These are phyloP conservation scores for Tillandsia leiboldiana DNA, from an alignment of 176 grass and related monocot genomes.

Conservation along the genomic window DNA sequence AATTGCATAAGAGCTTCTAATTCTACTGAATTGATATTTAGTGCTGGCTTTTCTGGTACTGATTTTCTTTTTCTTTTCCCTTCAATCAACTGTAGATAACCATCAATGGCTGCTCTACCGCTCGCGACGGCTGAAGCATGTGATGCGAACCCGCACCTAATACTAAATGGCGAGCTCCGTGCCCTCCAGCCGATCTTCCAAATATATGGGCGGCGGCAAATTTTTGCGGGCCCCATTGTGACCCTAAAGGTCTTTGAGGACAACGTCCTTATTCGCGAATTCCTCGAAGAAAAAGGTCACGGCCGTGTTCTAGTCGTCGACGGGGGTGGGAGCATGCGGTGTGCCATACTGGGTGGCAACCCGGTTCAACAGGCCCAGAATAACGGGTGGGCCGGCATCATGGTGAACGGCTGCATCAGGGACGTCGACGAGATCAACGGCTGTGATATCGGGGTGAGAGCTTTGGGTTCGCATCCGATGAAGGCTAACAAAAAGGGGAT, in stretches of 20 bases:
- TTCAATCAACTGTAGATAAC: background rate
- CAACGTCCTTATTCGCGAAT: slow-evolving; percentile 68
- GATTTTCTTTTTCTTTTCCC: background rate
- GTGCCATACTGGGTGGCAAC: slow-evolving; percentile 73
- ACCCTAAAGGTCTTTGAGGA: slow-evolving; percentile 90
- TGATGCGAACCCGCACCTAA: slow-evolving; percentile 53
- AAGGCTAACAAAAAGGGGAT: slow-evolving; percentile 81
- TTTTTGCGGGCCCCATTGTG: slow-evolving; percentile 60
- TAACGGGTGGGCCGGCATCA: slow-evolving; percentile 71
- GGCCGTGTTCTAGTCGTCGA: slow-evolving; percentile 66
- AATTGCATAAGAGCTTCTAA: too few relatives aligned
- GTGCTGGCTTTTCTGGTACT: background rate
- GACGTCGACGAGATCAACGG: slow-evolving; percentile 88
- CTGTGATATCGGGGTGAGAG: slow-evolving; percentile 71
- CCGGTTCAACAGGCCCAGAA: slow-evolving; percentile 75
- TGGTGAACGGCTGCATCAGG: slow-evolving; percentile 82
- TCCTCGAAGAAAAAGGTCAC: slow-evolving; percentile 65
- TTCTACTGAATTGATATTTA: background rate
- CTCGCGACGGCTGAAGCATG: slow-evolving; percentile 74
- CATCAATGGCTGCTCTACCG: slow-evolving; percentile 48
- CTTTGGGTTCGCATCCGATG: slow-evolving; percentile 57
- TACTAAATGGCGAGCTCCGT: slow-evolving; percentile 49
- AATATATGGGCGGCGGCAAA: slow-evolving; percentile 56
- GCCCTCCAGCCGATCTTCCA: slow-evolving; percentile 65
- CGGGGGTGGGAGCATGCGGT: slow-evolving; percentile 65